Base-by-base conservation (phyloP, 176 grass and related monocot genomes). In the Carex littledalei region DNA sequence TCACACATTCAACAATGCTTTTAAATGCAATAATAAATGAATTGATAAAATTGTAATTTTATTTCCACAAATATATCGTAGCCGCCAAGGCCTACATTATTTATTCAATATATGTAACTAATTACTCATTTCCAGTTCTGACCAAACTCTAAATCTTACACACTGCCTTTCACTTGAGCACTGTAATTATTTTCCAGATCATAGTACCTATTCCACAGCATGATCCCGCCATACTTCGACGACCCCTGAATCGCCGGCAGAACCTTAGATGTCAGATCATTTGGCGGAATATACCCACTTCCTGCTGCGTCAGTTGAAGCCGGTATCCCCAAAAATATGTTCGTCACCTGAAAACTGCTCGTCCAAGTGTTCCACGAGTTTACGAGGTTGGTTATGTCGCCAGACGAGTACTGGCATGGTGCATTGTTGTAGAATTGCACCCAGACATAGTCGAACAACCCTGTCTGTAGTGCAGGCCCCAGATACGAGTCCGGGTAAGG, bases 351-450 rank as follows among this genome's bases (percentile, higher is more conserved):
- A 65, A 94, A 82, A 11, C 13, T 86, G 61, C 90, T 87, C 63
- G 87, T 87, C 93, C 93, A 94, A 62, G 80, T 85, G 17, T 90
- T 90, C 93, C 93, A 94, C 1, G 90, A 88, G 82, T 63, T 89
- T 55, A 89, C 11, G 39, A 94, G 58, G 37, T 79, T 88, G 55
- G 81, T 87, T 0, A 1, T 34, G 16, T 80, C 81, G 0, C 88
- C 86, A 4, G 88, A 57, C 15, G 56, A 76, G 53, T 90, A 78
- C 78, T 95, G 81, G 61, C 91, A 95, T 61, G 22, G 17, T 20
- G 49, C 73, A 84, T 95, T 95, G 83, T 95, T 95, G 83, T 95
- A 93, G 79, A 95, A 95, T 73, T 95, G 93, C 67, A 95, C 91
- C 93, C 93, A 95, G 3, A 95, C 88, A 5, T 79, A 87, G 74